Base-by-base conservation (phyloP, 1,284 basidiomycete genomes). In the Ustanciosporium gigantosporum region DNA sequence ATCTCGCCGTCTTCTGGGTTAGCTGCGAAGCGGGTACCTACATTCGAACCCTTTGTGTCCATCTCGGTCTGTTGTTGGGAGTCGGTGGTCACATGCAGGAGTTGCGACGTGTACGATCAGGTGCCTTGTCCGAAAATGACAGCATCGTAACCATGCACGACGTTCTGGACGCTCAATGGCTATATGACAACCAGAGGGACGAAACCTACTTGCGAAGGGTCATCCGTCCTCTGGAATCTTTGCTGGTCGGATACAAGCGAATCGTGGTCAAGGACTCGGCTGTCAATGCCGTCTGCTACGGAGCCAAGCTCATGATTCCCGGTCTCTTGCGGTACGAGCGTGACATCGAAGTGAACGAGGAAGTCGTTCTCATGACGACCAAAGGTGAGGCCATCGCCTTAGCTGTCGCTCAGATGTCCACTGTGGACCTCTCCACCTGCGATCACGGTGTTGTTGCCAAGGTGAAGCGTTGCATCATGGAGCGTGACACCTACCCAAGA, bases 61-160 rank as follows among this genome's bases (percentile, higher is more conserved):
- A 99, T 81, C 82, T 99, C 45, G 95, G 95, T 62, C 83, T 99
- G 39, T 68, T 99, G 36, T 83, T 98, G 41, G 95, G 95, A 67
- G 94, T 98, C 36, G 95, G 95, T 31, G 95, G 92, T 24, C 95
- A 99, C 81, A 99, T 99, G 95, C 94, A 99, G 82, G 95, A 99
- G 80, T 84, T 99, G 45, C 84, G 95, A 69, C 83, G 95, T 77
- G 94, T 98, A 8, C 84, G 95, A 65, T 91, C 88, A 78, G 95
- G 95, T 78, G 94, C 93, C 37, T 88, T 97, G 82, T 89, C 88
- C 47, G 95, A 99, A 81, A 91, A 91, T 79, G 95, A 98, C 79
- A 91, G 92, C 74, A 94, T 98, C 74, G 95, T 98, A 52, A 95
- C 95, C 25, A 99, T 99, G 95, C 95, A 99, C 81, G 95, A 99